Percentiles rank a stretch among this genome's conserved stretches.
Evolutionary conservation across 2,329 filamentous ascomycete species (phyloP).

Genomic region (Phialophora verrucosa): DNA sequence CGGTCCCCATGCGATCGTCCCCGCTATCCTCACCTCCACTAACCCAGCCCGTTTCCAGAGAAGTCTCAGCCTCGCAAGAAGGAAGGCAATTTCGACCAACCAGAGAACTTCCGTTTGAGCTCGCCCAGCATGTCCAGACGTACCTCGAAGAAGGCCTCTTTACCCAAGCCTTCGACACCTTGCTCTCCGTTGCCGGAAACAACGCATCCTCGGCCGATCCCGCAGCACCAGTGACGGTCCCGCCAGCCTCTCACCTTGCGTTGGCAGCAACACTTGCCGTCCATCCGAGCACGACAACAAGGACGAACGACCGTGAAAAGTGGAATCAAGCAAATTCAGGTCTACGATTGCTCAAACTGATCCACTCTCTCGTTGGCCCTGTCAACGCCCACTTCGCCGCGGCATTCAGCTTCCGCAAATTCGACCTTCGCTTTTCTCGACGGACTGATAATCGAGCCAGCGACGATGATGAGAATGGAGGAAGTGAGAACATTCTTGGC

Average conservation of each 20-base stretch:
- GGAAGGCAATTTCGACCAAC: conserved; percentile 57
- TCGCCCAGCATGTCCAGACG: conserved; percentile 70
- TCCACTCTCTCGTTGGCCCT: conserved; percentile 70
- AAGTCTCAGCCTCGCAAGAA: conserved; percentile 6
- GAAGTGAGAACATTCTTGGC: conserved; percentile 37
- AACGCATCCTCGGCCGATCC: conserved; percentile 50
- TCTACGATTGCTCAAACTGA: conserved; percentile 70
- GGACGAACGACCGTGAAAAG: conserved; percentile 66
- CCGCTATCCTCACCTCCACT: conserved; percentile 28
- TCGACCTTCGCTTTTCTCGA: conserved; percentile 35
- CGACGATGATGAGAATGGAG: conserved; percentile 47
- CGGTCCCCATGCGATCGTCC: conserved; percentile 19
- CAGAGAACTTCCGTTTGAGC: conserved; percentile 64
- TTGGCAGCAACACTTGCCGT: conserved; percentile 81
- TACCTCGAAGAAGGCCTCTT: conserved; percentile 78
- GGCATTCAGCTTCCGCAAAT: conserved; percentile 70
- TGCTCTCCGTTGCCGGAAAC: conserved; percentile 67
- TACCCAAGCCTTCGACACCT: conserved; percentile 67
- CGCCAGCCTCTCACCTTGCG: conserved; percentile 74
- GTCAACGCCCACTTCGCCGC: conserved; percentile 70
- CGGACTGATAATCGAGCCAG: conserved; percentile 28
- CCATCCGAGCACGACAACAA: conserved; percentile 79
- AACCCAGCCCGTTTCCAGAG: conserved; percentile 18
- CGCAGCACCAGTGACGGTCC: conserved; percentile 62
- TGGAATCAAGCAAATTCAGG: conserved; percentile 69